Evolutionary conservation across 1,284 basidiomycete species (phyloP), one percentile per base, ranked within the genome.

Genomic region (Cryptococcus depauperatus): DNA sequence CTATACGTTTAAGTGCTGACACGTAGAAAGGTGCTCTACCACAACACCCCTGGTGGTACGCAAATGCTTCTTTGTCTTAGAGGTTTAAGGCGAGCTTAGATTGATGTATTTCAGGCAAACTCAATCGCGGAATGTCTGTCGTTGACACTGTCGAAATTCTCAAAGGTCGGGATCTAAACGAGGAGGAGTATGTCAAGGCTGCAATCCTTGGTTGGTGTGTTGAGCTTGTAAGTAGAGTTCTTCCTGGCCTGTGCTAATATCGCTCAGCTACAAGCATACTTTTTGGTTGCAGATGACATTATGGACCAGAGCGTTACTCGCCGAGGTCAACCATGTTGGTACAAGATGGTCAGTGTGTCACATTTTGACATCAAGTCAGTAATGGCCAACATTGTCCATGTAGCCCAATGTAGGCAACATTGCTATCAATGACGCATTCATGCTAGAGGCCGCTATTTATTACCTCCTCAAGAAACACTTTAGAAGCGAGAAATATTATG

Each of bases 251-350:
- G 21, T 25, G 21, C 14, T 41, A 23, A 18, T 21, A 18, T n/a
- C 7, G 16, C 33, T 43, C 64, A 93, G 87, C 79, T 97, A 13
- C 95, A 98, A 83, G 90, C 91, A 0, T 97, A 86, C 74, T 97
- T 97, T 80, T 80, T 98, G 46, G 92, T 98, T 46, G 82, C 90
- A 19, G 93, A 98, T 72, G 93, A 98, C 70, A 92, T 98, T 70
- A 98, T 97, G 92, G 95, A 98, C 69, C 71, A 79, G 21, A 58
- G 62, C 45, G 52, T 62, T 60, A 98, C 92, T 5, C 85, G 95
- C 33, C 83, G 93, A n/a, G 85, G 87, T n/a, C 92, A 97, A 68
- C 87, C 92, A 0, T 98, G 93, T 74, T 98, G 89, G 87, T 98
- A 93, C 75, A 78, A 80, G 51, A 71, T 82, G 29, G 79, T 73